These are phyloP conservation scores for Globisporangium alternatum DNA, from an alignment of 352 stramenopile genomes.

Conservation along the genomic window DNA sequence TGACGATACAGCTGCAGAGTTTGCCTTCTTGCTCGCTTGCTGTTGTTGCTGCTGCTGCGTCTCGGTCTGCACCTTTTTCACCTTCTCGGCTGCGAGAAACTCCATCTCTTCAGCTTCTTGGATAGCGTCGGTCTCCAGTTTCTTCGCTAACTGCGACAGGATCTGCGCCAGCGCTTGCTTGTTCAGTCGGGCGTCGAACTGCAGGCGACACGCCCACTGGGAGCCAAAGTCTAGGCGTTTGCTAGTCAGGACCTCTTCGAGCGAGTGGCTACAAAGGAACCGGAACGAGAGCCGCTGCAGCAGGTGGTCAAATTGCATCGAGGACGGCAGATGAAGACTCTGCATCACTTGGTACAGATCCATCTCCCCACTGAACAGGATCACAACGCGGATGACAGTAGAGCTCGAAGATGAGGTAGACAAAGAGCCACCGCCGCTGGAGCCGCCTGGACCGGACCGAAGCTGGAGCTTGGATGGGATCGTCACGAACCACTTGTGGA, in stretches of 20 bases:
- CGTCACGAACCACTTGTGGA: conserved; percentile 66
- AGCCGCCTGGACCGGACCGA: conserved; percentile 24
- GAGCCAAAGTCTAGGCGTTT: conserved; percentile 50
- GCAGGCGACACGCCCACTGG: conserved; percentile 49
- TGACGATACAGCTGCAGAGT: not conserved
- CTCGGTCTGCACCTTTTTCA: conserved; percentile 5
- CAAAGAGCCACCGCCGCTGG: conserved; percentile 12
- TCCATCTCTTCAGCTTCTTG: conserved; percentile 34
- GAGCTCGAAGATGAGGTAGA: conserved; percentile 14
- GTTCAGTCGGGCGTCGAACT: conserved; percentile 57
- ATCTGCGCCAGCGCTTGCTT: conserved; percentile 53
- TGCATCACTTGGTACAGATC: conserved; percentile 29
- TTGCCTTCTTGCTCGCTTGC: conserved; percentile 15
- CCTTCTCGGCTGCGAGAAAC: conserved; percentile 30
- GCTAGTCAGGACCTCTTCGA: conserved; percentile 58
- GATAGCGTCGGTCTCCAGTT: conserved; percentile 33
- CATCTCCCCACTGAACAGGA: conserved; percentile 52
- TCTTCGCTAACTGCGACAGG: conserved; percentile 35
- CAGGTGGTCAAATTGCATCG: conserved; percentile 23
- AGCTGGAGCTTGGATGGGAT: conserved; percentile 51
- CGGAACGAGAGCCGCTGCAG: conserved; percentile 15
- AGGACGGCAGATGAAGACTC: conserved; percentile 20
- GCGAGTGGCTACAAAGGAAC: conserved; percentile 16
- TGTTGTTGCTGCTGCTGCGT: conserved; percentile 8
- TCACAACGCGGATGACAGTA: conserved; percentile 53